Percentiles rank a stretch among this genome's conserved stretches.
These are phyloP conservation scores for Tarenaya hassleriana DNA, from an alignment of 345 rosid genomes.

Conservation along the genomic window DNA sequence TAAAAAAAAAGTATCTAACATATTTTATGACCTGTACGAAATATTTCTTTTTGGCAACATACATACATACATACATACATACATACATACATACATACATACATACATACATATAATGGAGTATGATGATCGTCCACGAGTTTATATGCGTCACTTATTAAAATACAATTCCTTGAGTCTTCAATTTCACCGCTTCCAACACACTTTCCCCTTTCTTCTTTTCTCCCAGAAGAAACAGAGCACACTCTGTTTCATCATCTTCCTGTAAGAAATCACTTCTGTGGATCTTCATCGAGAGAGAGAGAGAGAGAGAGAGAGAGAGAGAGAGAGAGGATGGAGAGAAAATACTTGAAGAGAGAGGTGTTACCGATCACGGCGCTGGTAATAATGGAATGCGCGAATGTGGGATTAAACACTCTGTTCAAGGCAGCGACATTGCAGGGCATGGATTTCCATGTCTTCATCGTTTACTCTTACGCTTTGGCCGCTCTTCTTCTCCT, in stretches of 20 bases:
- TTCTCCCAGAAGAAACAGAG: constrained; percentile 8
- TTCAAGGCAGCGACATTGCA: constrained; percentile 73
- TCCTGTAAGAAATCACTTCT: constrained; percentile 8
- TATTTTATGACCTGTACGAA: too few relatives aligned
- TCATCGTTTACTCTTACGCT: constrained; percentile 66
- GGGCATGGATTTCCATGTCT: constrained; percentile 79
- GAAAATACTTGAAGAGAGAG: constrained; percentile 41
- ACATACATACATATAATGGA: background rate
- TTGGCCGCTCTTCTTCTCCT: constrained; percentile 82
- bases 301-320: constrained; percentile 4
- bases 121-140: constrained; percentile 13
- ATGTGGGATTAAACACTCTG: constrained; percentile 69
- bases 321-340: constrained; percentile 32
- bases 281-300: constrained; percentile 19
- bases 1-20: too few relatives aligned
- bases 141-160: background rate
- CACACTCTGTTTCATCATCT: constrained; percentile 1
- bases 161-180: constrained; percentile 13
- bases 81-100: background rate
- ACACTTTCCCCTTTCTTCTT: constrained; percentile 9
- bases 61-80: background rate
- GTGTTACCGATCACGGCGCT: constrained; percentile 58
- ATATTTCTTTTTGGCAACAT: too few relatives aligned
- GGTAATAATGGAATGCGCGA: constrained; percentile 66
- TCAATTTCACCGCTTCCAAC: constrained; percentile 21